phyloP scores from a whole-genome alignment of 2,329 filamentous ascomycete genomes.

The Drechslera avenae region DNA sequence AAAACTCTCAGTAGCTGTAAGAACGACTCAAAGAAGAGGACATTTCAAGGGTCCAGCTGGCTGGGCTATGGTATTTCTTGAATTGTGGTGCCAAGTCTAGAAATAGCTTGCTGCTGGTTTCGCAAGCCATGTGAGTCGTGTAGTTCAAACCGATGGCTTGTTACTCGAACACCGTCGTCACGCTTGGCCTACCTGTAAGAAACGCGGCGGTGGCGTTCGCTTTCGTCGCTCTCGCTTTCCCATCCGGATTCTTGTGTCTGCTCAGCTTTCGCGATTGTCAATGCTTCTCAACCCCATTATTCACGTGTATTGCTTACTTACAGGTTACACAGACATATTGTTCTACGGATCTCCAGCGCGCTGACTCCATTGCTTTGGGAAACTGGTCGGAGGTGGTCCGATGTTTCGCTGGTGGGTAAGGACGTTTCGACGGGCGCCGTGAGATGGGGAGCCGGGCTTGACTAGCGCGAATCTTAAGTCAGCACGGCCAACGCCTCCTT shows the following conservation, averaged over 20 bases:
- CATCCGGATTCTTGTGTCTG: too few species aligned
- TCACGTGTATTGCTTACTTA: not conserved
- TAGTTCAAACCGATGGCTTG: not conserved
- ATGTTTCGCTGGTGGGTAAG: slow-evolving; percentile 10
- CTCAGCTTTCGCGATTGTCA: not conserved
- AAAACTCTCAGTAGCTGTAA: not conserved
- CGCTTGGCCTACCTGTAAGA: not conserved
- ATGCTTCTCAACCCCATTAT: not conserved
- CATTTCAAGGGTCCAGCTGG: not conserved
- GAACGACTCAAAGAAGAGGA: not conserved
- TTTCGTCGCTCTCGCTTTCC: not conserved
- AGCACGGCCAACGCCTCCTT: not conserved
- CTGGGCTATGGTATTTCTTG: not conserved
- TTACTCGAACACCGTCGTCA: not conserved
- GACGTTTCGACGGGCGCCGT: slow-evolving; percentile 5
- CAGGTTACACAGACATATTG: not conserved
- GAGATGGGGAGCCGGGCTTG: slow-evolving; percentile 7
- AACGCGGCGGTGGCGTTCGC: not conserved
- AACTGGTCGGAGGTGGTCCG: not conserved
- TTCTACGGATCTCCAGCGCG: not conserved
- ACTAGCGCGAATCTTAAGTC: slow-evolving; percentile 1
- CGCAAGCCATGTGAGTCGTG: not conserved
- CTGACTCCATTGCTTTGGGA: not conserved
- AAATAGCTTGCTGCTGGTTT: slow-evolving; percentile 3
- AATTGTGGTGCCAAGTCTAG: not conserved